phyloP scores from a whole-genome alignment of 139 green algal species.

The Eudorina sp. region DNA sequence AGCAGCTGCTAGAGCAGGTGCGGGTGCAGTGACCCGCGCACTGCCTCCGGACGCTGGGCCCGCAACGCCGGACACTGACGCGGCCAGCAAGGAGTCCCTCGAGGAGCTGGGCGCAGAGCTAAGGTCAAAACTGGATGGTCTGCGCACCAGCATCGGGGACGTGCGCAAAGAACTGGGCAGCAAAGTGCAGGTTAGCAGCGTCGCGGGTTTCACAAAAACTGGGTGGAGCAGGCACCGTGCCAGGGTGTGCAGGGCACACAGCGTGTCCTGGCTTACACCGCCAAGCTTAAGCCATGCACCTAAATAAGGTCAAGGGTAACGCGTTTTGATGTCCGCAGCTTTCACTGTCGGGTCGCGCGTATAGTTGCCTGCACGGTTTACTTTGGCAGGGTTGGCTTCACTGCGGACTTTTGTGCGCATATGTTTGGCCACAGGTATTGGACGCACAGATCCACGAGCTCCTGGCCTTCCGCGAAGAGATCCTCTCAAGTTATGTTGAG shows the following conservation, averaged over 20 bases:
- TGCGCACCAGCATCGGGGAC: constrained; percentile 16
- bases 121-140: constrained; percentile 15
- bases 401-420: too few relatives aligned
- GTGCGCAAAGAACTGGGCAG: constrained; percentile 37
- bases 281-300: too few relatives aligned
- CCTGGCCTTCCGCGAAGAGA: constrained; percentile 46
- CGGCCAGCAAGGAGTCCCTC: background rate
- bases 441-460: constrained; percentile 39
- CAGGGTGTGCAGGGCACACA: too few relatives aligned
- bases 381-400: too few relatives aligned
- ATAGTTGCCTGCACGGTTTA: too few relatives aligned
- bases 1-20: background rate
- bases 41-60: background rate
- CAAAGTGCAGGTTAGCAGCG: constrained; percentile 47
- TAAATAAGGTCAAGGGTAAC: too few relatives aligned
- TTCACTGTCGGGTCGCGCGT: too few relatives aligned
- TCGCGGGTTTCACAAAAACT: too few relatives aligned
- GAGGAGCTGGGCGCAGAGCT: constrained; percentile 6
- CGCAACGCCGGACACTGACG: background rate
- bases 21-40: background rate
- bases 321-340: too few relatives aligned
- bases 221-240: too few relatives aligned
- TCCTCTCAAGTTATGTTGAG: constrained; percentile 27
- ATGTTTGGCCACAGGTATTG: constrained; percentile 21
- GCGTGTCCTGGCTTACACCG: too few relatives aligned